Evolutionary conservation across 306 rosid species (phyloP), one percentile per base, ranked within the genome.

Genomic region (Rosa rugosa): DNA sequence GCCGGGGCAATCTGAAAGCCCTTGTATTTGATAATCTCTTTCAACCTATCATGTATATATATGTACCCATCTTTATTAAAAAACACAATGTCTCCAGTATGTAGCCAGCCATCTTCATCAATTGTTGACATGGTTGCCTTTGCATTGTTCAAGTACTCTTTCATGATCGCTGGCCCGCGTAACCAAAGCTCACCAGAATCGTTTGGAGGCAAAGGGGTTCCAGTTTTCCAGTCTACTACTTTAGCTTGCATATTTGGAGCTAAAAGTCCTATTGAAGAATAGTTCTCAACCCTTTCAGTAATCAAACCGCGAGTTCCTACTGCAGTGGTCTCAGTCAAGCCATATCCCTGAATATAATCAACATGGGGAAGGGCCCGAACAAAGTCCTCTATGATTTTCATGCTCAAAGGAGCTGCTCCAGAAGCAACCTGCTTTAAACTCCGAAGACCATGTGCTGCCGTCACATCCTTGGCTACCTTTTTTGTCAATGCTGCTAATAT

Each of bases 301-400:
- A 89, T 94, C 89, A 90, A 85, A 81, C 98, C 97, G 3, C 97
- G 90, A 72, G 97, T 75, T 82, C 92, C 97, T 45, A 90, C 85
- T 49, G 97, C 97, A 20, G 94, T 83, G 2, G 98, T 80, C 76
- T 94, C 98, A 8, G 97, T 94, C 97, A 94, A 79, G 81, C 94
- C 98, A 80, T 92, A 94, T 59, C 97, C 97, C 94, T 92, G 97
- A 87, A 92, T 92, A 71, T 92, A 76, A 86, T 94, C 98, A 72
- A 89, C 85, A 65, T 85, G 72, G 75, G 94, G 96, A 69, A 90
- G 64, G 34, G 84, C 51, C 53, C 45, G 84, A 27, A 87, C 77
- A 79, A 94, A 90, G 2, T 85, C 92, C 49, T 79, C 73, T 14
- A 89, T 87, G 69, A 57, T 23, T 71, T 79, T 80, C 71, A 34